A percentile compares a stretch with the other conserved stretches of the same genome.
Evolutionary conservation across 139 green algal species (phyloP).

Genomic region (Coelastrella sp.): DNA sequence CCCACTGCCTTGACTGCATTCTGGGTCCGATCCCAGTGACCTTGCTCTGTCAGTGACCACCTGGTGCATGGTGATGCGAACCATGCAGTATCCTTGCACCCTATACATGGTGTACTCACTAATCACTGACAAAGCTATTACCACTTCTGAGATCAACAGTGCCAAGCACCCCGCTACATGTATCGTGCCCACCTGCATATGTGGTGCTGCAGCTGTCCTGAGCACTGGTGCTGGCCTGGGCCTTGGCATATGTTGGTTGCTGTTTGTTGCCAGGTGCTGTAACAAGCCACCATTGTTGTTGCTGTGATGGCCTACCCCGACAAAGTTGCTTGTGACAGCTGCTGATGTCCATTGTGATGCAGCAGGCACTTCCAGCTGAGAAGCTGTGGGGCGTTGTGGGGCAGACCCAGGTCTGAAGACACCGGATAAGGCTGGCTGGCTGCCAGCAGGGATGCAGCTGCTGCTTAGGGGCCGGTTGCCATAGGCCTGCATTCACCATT

Average conservation of each 20-base stretch:
- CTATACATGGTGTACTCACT: no score
- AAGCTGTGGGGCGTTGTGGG: slow-evolving; percentile 9
- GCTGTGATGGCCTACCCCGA: background rate
- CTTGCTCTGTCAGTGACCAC: no score
- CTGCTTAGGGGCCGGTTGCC: background rate
- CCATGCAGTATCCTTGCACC: no score
- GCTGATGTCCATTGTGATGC: slow-evolving; percentile 6
- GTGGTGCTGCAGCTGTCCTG: background rate
- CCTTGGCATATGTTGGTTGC: background rate
- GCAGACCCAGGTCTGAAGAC: slow-evolving; percentile 27
- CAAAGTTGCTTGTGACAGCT: background rate
- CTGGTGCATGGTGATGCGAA: no score
- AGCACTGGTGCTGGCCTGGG: background rate
- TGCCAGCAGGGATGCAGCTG: background rate
- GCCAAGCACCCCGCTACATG: no score
- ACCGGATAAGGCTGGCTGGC: slow-evolving; percentile 29
- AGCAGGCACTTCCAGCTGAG: slow-evolving; percentile 8
- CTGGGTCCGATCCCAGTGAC: no score
- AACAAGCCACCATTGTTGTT: background rate
- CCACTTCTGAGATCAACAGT: no score
- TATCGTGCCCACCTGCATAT: background rate
- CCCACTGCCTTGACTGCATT: no score
- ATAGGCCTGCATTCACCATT: background rate
- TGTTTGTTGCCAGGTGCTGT: slow-evolving; percentile 5
- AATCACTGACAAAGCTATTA: no score